phyloP scores from a whole-genome alignment of 2,329 filamentous ascomycete genomes.

The Colletotrichum musae region DNA sequence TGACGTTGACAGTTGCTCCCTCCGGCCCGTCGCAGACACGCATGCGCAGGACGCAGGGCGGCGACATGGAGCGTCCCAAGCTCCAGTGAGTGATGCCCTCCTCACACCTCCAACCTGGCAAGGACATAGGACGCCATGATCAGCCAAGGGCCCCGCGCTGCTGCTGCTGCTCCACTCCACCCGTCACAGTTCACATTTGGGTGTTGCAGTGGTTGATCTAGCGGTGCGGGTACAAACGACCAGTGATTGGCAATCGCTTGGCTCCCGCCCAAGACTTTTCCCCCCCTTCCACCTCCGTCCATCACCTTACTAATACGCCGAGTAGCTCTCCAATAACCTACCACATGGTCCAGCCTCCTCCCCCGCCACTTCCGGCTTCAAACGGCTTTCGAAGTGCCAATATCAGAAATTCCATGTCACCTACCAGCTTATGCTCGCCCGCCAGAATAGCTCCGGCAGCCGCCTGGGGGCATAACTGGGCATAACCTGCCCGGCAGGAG shows the following conservation, averaged over 20 bases:
- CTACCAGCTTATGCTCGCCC: background rate
- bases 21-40: constrained; percentile 3
- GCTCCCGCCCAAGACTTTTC: constrained; percentile 17
- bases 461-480: background rate
- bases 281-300: no score
- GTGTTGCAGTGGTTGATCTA: background rate
- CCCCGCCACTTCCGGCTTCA: background rate
- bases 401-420: constrained; percentile 20
- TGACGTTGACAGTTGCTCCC: constrained; percentile 31
- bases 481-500: constrained; percentile 3
- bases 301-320: background rate
- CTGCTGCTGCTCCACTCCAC: constrained; percentile 12
- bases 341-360: constrained; percentile 17
- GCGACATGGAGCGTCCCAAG: constrained; percentile 36
- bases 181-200: constrained; percentile 12
- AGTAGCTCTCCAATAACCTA: background rate
- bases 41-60: constrained; percentile 25
- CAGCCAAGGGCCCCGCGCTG: constrained; percentile 25
- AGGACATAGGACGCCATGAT: constrained; percentile 20
- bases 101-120: constrained; percentile 14
- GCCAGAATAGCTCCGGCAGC: background rate
- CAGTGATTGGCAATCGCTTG: constrained; percentile 28
- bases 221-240: constrained; percentile 10
- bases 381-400: background rate
- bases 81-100: constrained; percentile 18